Base-by-base conservation (phyloP, 257 asterid genomes). In the Asclepias syriaca region DNA sequence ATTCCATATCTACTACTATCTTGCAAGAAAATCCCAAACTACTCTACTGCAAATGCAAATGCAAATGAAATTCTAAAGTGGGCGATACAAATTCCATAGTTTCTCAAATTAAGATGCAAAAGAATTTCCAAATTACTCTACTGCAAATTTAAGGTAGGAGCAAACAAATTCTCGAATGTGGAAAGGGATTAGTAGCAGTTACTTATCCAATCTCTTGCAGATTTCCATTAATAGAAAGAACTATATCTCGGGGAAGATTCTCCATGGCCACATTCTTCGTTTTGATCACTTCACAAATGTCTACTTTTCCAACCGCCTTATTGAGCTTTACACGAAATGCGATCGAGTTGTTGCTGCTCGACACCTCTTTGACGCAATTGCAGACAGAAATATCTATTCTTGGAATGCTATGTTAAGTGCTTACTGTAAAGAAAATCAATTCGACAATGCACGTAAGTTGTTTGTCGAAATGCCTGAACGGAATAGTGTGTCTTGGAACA, bases 261-360 rank as follows among this genome's bases (percentile, higher is more conserved):
- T 90, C 75, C 96, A 87, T 75, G 93, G 90, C 68, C 88, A 78
- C 50, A 75, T 84, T 8, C 65, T 81, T 34, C 90, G 97, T 4
- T 75, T 79, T 68, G 67, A 77, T 58, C 74, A 80, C 34, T 48
- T 78, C 24, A 75, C 84, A 13, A 72, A 88, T 80, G 82, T 81
- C 45, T 90, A 84, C 73, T 77, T 90, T 4, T 74, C 83, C 1
- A 90, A 88, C 73, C 90, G 93, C 49, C 81, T 90, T 37, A 81
- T 90, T 1, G 88, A 87, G 68, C 82, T 90, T 32, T 83, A 87
- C 75, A 80, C 88, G 1, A 87, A 88, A 87, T 87, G 93, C 70
- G 90, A 87, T 65, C 78, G 61, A 3, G 66, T 76, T 2, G 72
- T 63, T 3, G 51, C 77, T 19, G 97, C 93, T 1, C 90, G 84